phyloP scores from a whole-genome alignment of 108 stramenopile genomes.

The Aurantiochytrium sp. region DNA sequence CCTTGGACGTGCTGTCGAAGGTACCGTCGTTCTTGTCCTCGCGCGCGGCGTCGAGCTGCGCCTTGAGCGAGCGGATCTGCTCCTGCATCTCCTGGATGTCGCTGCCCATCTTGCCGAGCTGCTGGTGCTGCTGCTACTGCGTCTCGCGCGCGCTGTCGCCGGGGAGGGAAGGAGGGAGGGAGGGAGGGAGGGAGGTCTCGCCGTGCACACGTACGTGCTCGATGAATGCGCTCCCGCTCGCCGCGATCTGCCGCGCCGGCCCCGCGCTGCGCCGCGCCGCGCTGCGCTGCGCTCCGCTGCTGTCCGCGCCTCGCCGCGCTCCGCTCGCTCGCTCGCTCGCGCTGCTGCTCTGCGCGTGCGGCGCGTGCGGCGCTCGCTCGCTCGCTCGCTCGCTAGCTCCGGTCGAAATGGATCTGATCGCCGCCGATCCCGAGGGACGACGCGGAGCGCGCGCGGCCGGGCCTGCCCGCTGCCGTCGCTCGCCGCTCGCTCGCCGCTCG shows the following conservation, averaged over 20 bases:
- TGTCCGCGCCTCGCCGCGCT: background rate
- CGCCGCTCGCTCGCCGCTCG: too few species aligned
- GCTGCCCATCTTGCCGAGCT: background rate
- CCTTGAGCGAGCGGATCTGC: background rate
- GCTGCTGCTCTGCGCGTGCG: too few species aligned
- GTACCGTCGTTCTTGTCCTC: background rate
- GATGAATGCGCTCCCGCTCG: background rate
- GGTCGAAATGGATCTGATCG: too few species aligned
- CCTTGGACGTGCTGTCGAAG: slow-evolving; percentile 7
- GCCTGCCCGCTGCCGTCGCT: too few species aligned
- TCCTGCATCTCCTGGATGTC: background rate
- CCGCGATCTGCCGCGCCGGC: background rate
- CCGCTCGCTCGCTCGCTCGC: too few species aligned
- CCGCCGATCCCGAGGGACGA: too few species aligned
- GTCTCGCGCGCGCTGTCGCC: background rate
- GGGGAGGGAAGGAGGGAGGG: background rate
- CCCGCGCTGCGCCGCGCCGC: background rate
- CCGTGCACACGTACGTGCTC: too few species aligned
- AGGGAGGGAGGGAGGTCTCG: too few species aligned
- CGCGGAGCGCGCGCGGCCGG: too few species aligned
- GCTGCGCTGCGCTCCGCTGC: background rate
- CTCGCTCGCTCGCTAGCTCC: too few species aligned
- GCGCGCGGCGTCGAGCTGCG: background rate
- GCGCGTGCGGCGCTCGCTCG: too few species aligned
- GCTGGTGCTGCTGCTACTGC: too few species aligned